A percentile compares a stretch with the other conserved stretches of the same genome.
Conservation (phyloP, 768 basidiomycete species). For the Lactarius vividus region DNA sequence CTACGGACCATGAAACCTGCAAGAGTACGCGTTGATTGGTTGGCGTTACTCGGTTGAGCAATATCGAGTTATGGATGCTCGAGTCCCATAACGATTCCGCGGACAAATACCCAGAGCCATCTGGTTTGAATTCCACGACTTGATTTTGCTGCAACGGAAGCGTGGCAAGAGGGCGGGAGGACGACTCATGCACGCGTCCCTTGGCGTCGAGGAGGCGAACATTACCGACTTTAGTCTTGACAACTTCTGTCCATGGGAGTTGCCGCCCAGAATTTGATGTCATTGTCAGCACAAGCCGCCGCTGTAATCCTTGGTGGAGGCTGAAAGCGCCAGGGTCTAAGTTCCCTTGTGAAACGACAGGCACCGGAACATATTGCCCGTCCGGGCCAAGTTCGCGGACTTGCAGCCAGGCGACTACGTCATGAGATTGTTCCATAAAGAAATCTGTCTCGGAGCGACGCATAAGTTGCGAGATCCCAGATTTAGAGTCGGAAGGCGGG, state of each 20-base stretch:
- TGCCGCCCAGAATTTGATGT: slow-evolving; percentile 88
- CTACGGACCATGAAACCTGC: slow-evolving; percentile 73
- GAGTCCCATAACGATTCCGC: slow-evolving; percentile 90
- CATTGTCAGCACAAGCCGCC: slow-evolving; percentile 71
- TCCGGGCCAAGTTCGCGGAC: slow-evolving; percentile 83
- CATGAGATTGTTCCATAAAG: slow-evolving; percentile 81
- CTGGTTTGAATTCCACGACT: slow-evolving; percentile 69
- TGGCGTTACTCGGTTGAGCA: slow-evolving; percentile 84
- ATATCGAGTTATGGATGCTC: slow-evolving; percentile 78
- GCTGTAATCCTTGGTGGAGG: slow-evolving; percentile 91
- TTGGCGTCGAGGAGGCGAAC: slow-evolving; percentile 82
- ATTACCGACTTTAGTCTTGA: slow-evolving; percentile 74
- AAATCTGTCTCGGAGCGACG: slow-evolving; percentile 92
- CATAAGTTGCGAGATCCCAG: slow-evolving; percentile 62
- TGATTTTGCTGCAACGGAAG: slow-evolving; percentile 75
- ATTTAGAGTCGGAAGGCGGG: slow-evolving; percentile 38
- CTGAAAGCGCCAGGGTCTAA: slow-evolving; percentile 85
- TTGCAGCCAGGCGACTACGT: slow-evolving; percentile 85
- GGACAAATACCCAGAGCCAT: slow-evolving; percentile 73
- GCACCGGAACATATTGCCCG: slow-evolving; percentile 80
- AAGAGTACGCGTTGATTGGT: slow-evolving; percentile 76
- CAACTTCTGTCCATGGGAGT: slow-evolving; percentile 82
- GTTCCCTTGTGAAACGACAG: slow-evolving; percentile 69
- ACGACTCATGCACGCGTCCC: slow-evolving; percentile 76
- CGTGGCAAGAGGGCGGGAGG: slow-evolving; percentile 65